Conservation (phyloP, 768 basidiomycete genomes). For the Trametes villosa region DNA sequence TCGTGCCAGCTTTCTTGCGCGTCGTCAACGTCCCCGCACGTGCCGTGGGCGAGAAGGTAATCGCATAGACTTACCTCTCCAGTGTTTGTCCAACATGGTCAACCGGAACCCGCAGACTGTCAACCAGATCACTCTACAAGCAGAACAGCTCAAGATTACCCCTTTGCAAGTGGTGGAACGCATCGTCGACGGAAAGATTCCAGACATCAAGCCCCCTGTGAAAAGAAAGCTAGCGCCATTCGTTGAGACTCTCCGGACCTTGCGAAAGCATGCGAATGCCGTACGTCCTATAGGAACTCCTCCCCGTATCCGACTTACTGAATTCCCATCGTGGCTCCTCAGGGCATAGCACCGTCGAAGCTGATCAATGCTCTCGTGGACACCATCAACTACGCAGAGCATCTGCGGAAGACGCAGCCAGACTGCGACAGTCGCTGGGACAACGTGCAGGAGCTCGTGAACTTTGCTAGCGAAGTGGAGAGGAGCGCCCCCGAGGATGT, state of each 20-base stretch:
- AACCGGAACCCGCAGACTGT: slow-evolving; percentile 52
- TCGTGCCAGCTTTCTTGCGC: slow-evolving; percentile 69
- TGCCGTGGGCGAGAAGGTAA: slow-evolving; percentile 81
- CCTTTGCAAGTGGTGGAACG: slow-evolving; percentile 63
- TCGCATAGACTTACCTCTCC: not conserved
- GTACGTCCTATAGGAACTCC: slow-evolving; percentile 37
- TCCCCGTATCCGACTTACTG: not conserved
- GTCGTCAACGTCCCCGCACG: slow-evolving; percentile 74
- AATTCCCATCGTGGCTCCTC: not conserved
- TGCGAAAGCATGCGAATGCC: slow-evolving; percentile 57
- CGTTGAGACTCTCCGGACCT: slow-evolving; percentile 54
- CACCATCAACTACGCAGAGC: slow-evolving; percentile 64
- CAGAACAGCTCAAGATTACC: slow-evolving; percentile 54
- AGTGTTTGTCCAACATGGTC: not conserved
- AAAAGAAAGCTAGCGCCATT: slow-evolving; percentile 68
- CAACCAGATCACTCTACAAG: slow-evolving; percentile 55
- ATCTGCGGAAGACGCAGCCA: slow-evolving; percentile 70
- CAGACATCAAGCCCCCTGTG: slow-evolving; percentile 68
- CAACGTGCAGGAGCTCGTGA: slow-evolving; percentile 84
- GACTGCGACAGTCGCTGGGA: slow-evolving; percentile 83
- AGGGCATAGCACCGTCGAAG: slow-evolving; percentile 66
- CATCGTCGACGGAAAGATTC: slow-evolving; percentile 61
- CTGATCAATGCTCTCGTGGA: slow-evolving; percentile 64
- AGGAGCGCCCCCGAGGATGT: slow-evolving; percentile 29
- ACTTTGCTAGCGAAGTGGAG: slow-evolving; percentile 68